Evolutionary conservation across 148 eudicot genomes (phyloP), one percentile per base, ranked within the genome.

Genomic region (Camellia sinensis): DNA sequence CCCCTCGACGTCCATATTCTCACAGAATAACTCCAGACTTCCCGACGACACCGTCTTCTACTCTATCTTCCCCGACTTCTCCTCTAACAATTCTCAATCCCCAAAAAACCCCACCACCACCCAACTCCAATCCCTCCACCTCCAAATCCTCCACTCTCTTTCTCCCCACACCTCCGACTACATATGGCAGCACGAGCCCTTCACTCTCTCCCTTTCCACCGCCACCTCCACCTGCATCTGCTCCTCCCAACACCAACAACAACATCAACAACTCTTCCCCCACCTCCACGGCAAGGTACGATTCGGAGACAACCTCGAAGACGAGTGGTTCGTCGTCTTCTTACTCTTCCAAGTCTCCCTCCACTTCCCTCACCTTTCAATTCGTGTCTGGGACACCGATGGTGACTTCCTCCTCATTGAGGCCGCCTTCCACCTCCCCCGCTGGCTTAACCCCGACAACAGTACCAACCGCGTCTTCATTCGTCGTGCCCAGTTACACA

Each of bases 271-370:
- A 61, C 67, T 73, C 48, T 13, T 83, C 44, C 92, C 93, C n/a
- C 94, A 92, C 82, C 92, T 96, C 78, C 89, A 88, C 77, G 98
- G 98, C 68, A 81, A 87, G 56, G 82, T 96, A 84, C 88, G 86
- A 15, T 93, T 73, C 84, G 95, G 97, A 67, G 97, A 96, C 83
- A 92, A 91, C 81, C 87, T 96, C 41, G 94, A 93, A 69, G 99
- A 96, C 81, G 99, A 96, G 81, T 96, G 99, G 99, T 96, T 96
- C 84, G 87, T 84, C 37, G 95, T 92, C 59, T 93, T 83, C 80
- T 90, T 93, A 22, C 91, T 96, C 52, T 88, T 89, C 75, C 76
- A 81, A 43, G 37, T 88, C 43, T 86, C 99, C 59, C 75, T 18
- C 45, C 11, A 52, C 3, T 88, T 92, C 79, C 89, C 89, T n/a